A percentile compares a stretch with the other conserved stretches of the same genome.
These are phyloP conservation scores for Ustilago trichophora DNA, from an alignment of 1,284 basidiomycete species.

Conservation along the genomic window DNA sequence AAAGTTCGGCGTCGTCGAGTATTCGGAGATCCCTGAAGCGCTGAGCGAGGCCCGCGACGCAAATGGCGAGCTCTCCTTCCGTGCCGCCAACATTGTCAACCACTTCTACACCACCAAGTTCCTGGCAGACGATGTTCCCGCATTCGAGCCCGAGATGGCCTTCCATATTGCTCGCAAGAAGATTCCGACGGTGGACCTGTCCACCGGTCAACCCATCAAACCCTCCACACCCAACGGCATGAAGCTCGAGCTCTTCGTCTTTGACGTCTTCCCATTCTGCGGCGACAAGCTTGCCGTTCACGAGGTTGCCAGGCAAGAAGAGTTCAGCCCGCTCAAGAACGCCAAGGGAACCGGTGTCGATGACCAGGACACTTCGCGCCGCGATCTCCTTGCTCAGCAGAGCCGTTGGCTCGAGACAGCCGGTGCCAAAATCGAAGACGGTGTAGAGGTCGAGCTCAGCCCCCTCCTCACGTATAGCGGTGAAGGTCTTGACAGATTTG, in stretches of 20 bases:
- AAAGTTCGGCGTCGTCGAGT: slow-evolving; percentile 93
- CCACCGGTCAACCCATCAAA: slow-evolving; percentile 73
- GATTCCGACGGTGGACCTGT: slow-evolving; percentile 77
- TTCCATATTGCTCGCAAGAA: slow-evolving; percentile 99
- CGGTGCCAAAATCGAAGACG: slow-evolving; percentile 77
- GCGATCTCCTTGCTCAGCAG: slow-evolving; percentile 91
- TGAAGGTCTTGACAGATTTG: slow-evolving; percentile 83
- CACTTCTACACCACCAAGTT: slow-evolving; percentile 95
- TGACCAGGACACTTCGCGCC: slow-evolving; percentile 86
- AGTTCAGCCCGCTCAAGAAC: slow-evolving; percentile 98
- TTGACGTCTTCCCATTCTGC: slow-evolving; percentile 97
- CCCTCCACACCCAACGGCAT: slow-evolving; percentile 94
- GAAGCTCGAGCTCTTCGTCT: slow-evolving; percentile 99
- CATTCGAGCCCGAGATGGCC: slow-evolving; percentile 86
- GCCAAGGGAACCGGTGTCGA: slow-evolving; percentile 94
- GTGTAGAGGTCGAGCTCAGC: slow-evolving; percentile 87
- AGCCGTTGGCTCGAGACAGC: slow-evolving; percentile 81
- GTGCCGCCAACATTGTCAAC: slow-evolving; percentile 96
- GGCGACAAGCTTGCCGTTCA: slow-evolving; percentile 78
- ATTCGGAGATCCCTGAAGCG: slow-evolving; percentile 90
- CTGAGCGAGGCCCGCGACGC: slow-evolving; percentile 81
- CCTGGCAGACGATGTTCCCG: slow-evolving; percentile 77
- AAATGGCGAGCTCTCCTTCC: slow-evolving; percentile 78
- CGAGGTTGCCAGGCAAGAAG: slow-evolving; percentile 86
- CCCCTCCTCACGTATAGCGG: slow-evolving; percentile 88